Evolutionary conservation across 2,329 filamentous ascomycete genomes (phyloP), one percentile per base, ranked within the genome.

Genomic region (Pseudogymnoascus sp.): DNA sequence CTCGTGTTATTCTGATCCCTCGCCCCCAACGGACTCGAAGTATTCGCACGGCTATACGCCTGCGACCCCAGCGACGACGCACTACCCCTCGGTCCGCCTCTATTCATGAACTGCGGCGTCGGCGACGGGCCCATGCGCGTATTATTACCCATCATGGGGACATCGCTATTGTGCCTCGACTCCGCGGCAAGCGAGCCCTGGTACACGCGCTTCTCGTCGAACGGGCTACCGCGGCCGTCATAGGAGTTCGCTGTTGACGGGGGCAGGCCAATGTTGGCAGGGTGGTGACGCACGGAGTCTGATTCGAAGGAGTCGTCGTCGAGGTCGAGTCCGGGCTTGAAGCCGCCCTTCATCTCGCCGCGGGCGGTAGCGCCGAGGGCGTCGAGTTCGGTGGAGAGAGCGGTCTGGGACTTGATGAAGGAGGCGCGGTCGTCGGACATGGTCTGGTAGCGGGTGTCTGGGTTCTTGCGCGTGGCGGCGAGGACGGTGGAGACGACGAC

Each of bases 371-470:
- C 90, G 66, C 90, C 92, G 62, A 97, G 78, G 8, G 92, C 92
- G 73, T 97, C 91, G 58, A 97, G 82, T 75, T 97, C 92, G 5
- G 91, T 33, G 12, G 47, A 35, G 2, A 50, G 43, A 69, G 92
- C 87, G 3, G 89, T 89, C 73, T 94, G 89, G 11, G 91, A 96
- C 79, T 97, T 97, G 85, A 97, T 96, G 77, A 97, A 97, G 8
- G 92, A 97, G 58, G 91, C 91, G 68, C 93, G 88, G 74, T 97
- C 93, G 70, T 97, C 93, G 60, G 89, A 88, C 92, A 97, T 97
- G 69, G 91, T 91, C 75, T 96, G 91, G 76, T 97, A 97, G 64
- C 91, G 87, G 38, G 89, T 90, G 72, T 97, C 93, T 22, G 93
- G 93, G 76, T 97, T 95, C 82, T 95, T 95, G 64, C 90, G 90